phyloP scores from a whole-genome alignment of 805 yeast genomes.

The Yamadazyma akitaensis region DNA sequence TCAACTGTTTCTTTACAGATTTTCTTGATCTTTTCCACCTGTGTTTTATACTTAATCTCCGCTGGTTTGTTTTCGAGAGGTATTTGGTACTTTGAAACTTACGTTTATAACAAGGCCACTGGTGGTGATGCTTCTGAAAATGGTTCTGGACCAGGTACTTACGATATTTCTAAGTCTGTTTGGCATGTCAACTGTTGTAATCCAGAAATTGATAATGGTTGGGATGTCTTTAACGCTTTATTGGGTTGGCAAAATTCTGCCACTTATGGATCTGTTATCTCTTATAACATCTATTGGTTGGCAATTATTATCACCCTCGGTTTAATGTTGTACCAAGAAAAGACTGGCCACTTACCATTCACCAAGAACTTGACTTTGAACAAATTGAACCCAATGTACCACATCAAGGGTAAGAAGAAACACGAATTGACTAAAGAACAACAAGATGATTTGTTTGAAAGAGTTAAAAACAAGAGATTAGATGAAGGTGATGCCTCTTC shows the following conservation, averaged over 20 bases:
- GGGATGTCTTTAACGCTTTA: conserved; percentile 94
- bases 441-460: conserved; percentile 34
- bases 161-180: conserved; percentile 71
- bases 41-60: conserved; percentile 82
- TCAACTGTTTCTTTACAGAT: conserved; percentile 78
- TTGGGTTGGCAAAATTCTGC: conserved; percentile 98
- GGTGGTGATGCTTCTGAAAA: conserved; percentile 96
- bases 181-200: conserved; percentile 99
- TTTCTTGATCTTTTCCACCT: conserved; percentile 83
- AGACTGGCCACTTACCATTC: conserved; percentile 76
- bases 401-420: conserved; percentile 66
- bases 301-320: conserved; percentile 39
- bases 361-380: conserved; percentile 38
- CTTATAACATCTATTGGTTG: conserved; percentile 90
- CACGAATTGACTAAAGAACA: conserved; percentile 28
- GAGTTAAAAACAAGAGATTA: conserved; percentile 21
- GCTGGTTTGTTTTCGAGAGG: conserved; percentile 94
- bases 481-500: conserved; percentile 16
- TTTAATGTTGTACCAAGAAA: conserved; percentile 81
- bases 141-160: conserved; percentile 95
- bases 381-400: conserved; percentile 68
- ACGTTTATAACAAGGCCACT: conserved; percentile 58
- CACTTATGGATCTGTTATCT: conserved; percentile 84
- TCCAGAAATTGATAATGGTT: conserved; percentile 87
- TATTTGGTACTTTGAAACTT: conserved; percentile 81